phyloP scores from a whole-genome alignment of 2,329 filamentous ascomycete genomes.

The Pleurostoma richardsiae region DNA sequence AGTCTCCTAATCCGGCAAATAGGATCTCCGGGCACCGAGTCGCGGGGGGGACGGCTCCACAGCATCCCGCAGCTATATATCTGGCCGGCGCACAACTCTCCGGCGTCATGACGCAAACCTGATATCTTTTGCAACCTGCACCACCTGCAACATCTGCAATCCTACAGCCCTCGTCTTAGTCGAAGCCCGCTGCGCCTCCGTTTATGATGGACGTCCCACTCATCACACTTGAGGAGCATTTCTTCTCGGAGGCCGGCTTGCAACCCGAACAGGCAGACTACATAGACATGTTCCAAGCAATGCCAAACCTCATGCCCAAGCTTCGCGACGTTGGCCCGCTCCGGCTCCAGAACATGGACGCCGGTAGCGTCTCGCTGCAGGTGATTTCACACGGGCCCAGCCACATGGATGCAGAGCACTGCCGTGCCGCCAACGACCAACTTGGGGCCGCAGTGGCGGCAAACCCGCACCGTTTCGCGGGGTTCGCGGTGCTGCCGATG shows the following conservation, averaged over 20 bases:
- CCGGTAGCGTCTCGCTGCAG: slow-evolving; percentile 14
- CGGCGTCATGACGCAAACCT: too few species aligned
- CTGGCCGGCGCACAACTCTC: too few species aligned
- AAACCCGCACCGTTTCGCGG: slow-evolving; percentile 11
- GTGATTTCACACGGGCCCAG: slow-evolving; percentile 18
- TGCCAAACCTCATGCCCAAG: slow-evolving; percentile 13
- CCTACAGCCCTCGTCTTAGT: too few species aligned
- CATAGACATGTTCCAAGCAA: slow-evolving; percentile 13
- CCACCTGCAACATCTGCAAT: too few species aligned
- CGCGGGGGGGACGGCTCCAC: too few species aligned
- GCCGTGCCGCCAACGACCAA: slow-evolving; percentile 15
- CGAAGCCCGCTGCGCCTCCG: too few species aligned
- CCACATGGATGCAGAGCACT: slow-evolving; percentile 7
- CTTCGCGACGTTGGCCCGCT: slow-evolving; percentile 13
- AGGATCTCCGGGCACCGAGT: too few species aligned
- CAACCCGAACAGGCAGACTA: slow-evolving; percentile 8
- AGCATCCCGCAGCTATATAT: too few species aligned
- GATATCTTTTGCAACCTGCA: too few species aligned
- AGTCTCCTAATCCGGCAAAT: too few species aligned
- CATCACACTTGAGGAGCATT: slow-evolving; percentile 38
- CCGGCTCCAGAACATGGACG: slow-evolving; percentile 18
- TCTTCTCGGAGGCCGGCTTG: slow-evolving; percentile 15
- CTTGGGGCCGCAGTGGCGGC: slow-evolving; percentile 11
- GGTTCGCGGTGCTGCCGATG: slow-evolving; percentile 24
- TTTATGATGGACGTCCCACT: slow-evolving; percentile 15